A percentile compares a stretch with the other conserved stretches of the same genome.
Evolutionary conservation across 2,329 filamentous ascomycete genomes (phyloP).

Genomic region (Colletotrichum eleusines): DNA sequence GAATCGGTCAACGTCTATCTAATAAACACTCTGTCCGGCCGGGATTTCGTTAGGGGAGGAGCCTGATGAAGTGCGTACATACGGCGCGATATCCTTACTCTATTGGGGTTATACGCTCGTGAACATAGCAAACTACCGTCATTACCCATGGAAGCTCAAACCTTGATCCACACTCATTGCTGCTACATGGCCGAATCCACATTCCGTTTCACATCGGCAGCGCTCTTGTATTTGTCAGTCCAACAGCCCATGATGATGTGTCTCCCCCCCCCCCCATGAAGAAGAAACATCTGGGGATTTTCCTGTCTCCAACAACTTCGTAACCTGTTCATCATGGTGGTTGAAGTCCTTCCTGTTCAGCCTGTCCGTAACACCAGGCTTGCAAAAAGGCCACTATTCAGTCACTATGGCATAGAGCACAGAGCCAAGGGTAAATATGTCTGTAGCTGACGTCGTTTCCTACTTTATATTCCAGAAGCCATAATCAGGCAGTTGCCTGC

Average conservation of each 20-base stretch:
- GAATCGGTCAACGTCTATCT: too few relatives aligned
- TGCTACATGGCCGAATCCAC: not conserved
- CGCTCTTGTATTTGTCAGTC: conserved; percentile 1
- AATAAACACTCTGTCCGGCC: too few relatives aligned
- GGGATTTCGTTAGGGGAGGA: too few relatives aligned
- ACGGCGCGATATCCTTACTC: too few relatives aligned
- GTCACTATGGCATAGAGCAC: conserved; percentile 2
- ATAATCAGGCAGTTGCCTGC: not conserved
- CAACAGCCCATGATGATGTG: conserved; percentile 14
- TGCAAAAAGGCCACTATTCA: conserved; percentile 16
- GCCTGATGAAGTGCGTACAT: too few relatives aligned
- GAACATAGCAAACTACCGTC: too few relatives aligned
- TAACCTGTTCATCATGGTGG: not conserved
- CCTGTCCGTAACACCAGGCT: not conserved
- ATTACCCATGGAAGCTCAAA: too few relatives aligned
- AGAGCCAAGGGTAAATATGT: conserved; percentile 15
- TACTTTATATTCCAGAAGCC: conserved; percentile 15
- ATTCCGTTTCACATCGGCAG: conserved; percentile 4
- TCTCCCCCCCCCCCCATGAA: not conserved
- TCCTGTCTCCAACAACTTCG: not conserved
- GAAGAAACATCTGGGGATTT: conserved; percentile 1
- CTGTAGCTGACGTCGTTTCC: conserved; percentile 2
- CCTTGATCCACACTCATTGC: not conserved
- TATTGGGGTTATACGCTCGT: too few relatives aligned
- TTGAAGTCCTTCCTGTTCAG: not conserved